Percentiles rank a stretch among this genome's conserved stretches.
Conservation (phyloP, 345 rosid species). For the Dipteronia dyeriana region DNA sequence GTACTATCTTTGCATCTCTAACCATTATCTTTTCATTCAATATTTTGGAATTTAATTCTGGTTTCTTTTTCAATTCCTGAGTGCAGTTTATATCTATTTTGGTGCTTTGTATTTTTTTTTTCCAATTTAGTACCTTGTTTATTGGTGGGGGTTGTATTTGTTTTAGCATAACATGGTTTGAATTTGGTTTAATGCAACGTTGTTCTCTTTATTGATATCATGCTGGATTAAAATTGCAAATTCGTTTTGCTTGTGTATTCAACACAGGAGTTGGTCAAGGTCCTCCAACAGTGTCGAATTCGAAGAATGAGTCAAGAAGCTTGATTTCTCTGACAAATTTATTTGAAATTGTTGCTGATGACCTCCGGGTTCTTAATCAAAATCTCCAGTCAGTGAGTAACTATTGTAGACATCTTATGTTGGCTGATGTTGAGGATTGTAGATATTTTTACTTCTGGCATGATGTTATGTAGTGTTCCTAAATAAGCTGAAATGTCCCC, state of each 20-base stretch:
- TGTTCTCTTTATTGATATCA: neutral
- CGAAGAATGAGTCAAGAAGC: constrained; percentile 52
- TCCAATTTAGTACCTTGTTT: neutral
- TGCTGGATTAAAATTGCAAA: constrained; percentile 8
- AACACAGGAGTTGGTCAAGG: constrained; percentile 49
- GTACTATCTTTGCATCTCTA: constrained; percentile 33
- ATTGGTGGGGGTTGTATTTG: neutral
- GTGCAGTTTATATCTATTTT: neutral
- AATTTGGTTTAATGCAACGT: neutral
- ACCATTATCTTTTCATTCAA: constrained; percentile 6
- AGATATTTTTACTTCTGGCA: neutral
- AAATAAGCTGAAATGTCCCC: neutral
- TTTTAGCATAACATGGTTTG: neutral
- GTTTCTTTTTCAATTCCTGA: neutral
- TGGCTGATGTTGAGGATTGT: neutral
- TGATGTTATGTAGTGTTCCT: neutral
- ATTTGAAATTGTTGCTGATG: constrained; percentile 86
- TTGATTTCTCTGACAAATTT: constrained; percentile 56
- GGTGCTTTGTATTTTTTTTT: neutral
- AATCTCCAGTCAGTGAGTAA: constrained; percentile 86
- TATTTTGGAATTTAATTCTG: neutral
- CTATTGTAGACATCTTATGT: neutral
- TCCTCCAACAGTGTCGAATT: constrained; percentile 47
- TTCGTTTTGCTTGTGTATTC: constrained; percentile 23
- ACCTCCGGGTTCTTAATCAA: constrained; percentile 73